Evolutionary conservation across 2,329 filamentous ascomycete species (phyloP).

Genomic region (Aspergillus aculeatus): DNA sequence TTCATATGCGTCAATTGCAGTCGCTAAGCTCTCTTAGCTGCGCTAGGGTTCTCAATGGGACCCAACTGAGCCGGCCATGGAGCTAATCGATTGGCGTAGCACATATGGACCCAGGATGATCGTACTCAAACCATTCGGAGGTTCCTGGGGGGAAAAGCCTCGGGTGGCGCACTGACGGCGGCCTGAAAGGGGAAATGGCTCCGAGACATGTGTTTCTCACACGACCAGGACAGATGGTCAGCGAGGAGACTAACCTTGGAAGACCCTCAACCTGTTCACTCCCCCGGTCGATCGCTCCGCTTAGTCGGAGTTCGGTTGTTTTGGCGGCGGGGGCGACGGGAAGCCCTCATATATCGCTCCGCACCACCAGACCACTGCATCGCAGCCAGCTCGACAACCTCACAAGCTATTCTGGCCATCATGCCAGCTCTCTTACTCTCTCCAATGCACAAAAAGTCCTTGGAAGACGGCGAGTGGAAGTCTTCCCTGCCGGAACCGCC

Average conservation of each 20-base stretch:
- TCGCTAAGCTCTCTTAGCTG: slow-evolving; percentile 1
- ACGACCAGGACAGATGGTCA: too few relatives aligned
- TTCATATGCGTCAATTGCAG: slow-evolving; percentile 2
- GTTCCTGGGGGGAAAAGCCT: not conserved
- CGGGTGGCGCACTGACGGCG: not conserved
- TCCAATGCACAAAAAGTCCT: not conserved
- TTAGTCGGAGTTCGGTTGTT: not conserved
- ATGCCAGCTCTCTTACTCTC: not conserved
- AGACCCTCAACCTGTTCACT: not conserved
- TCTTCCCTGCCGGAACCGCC: not conserved
- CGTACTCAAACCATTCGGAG: not conserved
- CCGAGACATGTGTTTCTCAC: slow-evolving; percentile 3
- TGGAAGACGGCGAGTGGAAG: not conserved
- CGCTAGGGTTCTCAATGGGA: not conserved
- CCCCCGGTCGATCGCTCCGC: not conserved
- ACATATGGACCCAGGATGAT: not conserved
- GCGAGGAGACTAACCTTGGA: too few relatives aligned
- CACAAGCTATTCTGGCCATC: not conserved
- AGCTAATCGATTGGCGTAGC: not conserved
- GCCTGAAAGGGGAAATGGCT: not conserved
- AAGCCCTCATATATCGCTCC: slow-evolving; percentile 3
- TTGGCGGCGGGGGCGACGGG: not conserved
- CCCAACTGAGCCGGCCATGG: not conserved
- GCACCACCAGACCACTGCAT: not conserved
- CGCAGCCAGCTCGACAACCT: not conserved